Base-by-base conservation (phyloP, 2,329 filamentous ascomycete species). In the Fusarium verrucosum region DNA sequence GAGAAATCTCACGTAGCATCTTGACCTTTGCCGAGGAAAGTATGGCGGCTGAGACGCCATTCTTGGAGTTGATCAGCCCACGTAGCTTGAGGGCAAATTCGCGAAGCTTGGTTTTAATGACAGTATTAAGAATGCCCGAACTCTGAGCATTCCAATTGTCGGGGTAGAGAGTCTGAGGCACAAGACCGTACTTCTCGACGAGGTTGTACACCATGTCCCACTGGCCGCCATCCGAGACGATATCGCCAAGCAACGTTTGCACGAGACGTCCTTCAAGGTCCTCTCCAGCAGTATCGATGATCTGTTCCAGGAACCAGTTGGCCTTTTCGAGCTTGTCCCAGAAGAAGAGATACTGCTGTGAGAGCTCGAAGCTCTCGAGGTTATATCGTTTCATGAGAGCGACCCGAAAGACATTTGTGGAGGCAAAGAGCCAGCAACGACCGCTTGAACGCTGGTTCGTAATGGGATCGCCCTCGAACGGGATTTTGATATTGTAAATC, bases 251-350 rank as follows among this genome's bases (percentile, higher is more conserved):
- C 5, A 96, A 78, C 5, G 84, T 84, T 74, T 93, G 89, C 4
- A 96, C 83, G 5, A 96, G 78, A 10, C 93, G 81, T 20, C 88
- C 84, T 66, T 94, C 91, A 2, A 96, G 82, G 30, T 89, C 87
- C 69, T 92, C 84, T 47, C 81, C 80, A 0, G 86, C 84, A 0
- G 92, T 96, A 63, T 92, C 87, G 52, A 96, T 85, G 60, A 94
- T 86, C 71, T 91, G 90, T 77, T 96, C 92, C 17, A 96, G 84
- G 79, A 96, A 96, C 81, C 86, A 96, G 76, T 96, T 96, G 10
- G 90, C 84, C 77, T 96, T 96, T 77, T 97, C 93, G 19, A 96
- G 86, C 80, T 96, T 96, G 76, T 97, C 93, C 89, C 91, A 96
- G 83, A 92, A 96, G 80, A 94, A 96, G 5, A 96, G 84, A 72